Percentiles rank a stretch among this genome's conserved stretches.
These are phyloP conservation scores for Prunus mongolica DNA, from an alignment of 306 rosid species.

Conservation along the genomic window DNA sequence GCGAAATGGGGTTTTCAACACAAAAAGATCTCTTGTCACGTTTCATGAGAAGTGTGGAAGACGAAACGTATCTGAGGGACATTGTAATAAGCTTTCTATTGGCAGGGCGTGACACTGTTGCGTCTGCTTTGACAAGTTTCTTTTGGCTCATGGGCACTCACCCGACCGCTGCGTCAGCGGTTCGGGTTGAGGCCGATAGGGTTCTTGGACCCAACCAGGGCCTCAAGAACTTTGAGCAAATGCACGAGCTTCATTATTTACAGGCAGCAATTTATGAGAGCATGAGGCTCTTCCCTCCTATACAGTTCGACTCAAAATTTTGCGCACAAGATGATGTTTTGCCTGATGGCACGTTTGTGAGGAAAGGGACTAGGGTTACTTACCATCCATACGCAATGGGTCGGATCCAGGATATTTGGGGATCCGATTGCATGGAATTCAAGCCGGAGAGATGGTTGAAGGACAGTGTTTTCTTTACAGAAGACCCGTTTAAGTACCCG, in stretches of 20 bases:
- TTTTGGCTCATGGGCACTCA: slow-evolving; percentile 62
- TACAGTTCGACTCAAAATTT: slow-evolving; percentile 78
- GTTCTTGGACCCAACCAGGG: slow-evolving; percentile 34
- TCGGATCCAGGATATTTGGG: slow-evolving; percentile 66
- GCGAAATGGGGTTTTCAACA: slow-evolving; percentile 32
- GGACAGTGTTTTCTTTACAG: slow-evolving; percentile 33
- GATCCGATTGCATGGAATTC: slow-evolving; percentile 56
- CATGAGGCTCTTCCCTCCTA: slow-evolving; percentile 79
- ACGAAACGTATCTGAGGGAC: slow-evolving; percentile 66
- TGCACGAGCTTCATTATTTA: slow-evolving; percentile 51
- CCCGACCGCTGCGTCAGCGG: slow-evolving; percentile 33
- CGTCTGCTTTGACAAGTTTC: slow-evolving; percentile 74
- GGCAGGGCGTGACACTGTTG: slow-evolving; percentile 86
- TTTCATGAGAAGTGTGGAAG: slow-evolving; percentile 54
- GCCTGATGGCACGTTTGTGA: slow-evolving; percentile 62
- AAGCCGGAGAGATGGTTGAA: slow-evolving; percentile 73
- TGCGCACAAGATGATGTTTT: slow-evolving; percentile 61
- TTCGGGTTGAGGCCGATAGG: slow-evolving; percentile 49
- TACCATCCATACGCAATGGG: slow-evolving; percentile 92
- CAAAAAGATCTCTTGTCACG: slow-evolving; percentile 66
- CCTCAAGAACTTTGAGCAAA: slow-evolving; percentile 34
- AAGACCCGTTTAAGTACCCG: slow-evolving; percentile 55
- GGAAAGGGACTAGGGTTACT: slow-evolving; percentile 77
- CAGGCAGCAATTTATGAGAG: slow-evolving; percentile 60
- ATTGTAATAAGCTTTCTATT: slow-evolving; percentile 68